phyloP scores from a whole-genome alignment of 2,329 filamentous ascomycete genomes.

The Phoma sp. region DNA sequence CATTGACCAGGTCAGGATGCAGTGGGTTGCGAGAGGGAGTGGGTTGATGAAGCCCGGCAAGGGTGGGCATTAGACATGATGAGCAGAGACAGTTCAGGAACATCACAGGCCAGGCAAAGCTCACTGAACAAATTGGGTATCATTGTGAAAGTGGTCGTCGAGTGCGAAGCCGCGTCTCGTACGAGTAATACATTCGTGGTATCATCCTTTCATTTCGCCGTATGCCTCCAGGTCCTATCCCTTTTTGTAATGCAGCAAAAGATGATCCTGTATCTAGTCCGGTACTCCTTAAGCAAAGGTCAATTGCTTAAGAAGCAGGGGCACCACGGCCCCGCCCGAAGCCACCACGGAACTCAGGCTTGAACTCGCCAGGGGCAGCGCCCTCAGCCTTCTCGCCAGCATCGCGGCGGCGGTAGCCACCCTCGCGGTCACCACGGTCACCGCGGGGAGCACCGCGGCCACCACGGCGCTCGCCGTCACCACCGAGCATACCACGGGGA shows the following conservation, averaged over 20 bases:
- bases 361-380: constrained; percentile 52
- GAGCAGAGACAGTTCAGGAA: not conserved
- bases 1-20: constrained; percentile 52
- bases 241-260: constrained; percentile 47
- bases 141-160: constrained; percentile 44
- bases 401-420: constrained; percentile 89
- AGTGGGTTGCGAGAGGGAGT: constrained; percentile 62
- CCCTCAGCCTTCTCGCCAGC: constrained; percentile 58
- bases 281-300: constrained; percentile 30
- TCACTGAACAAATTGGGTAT: constrained; percentile 47
- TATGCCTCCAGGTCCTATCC: constrained; percentile 43
- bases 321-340: constrained; percentile 51
- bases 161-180: constrained; percentile 33
- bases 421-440: constrained; percentile 65
- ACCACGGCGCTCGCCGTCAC: constrained; percentile 81
- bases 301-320: constrained; percentile 47
- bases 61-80: constrained; percentile 48
- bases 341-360: constrained; percentile 54
- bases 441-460: constrained; percentile 75
- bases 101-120: not conserved
- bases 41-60: constrained; percentile 55
- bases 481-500: constrained; percentile 96
- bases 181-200: constrained; percentile 47
- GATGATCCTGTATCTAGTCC: constrained; percentile 32
- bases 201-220: constrained; percentile 50